Conservation (phyloP, 2,329 filamentous ascomycete genomes). For the Aspergillus tanneri region DNA sequence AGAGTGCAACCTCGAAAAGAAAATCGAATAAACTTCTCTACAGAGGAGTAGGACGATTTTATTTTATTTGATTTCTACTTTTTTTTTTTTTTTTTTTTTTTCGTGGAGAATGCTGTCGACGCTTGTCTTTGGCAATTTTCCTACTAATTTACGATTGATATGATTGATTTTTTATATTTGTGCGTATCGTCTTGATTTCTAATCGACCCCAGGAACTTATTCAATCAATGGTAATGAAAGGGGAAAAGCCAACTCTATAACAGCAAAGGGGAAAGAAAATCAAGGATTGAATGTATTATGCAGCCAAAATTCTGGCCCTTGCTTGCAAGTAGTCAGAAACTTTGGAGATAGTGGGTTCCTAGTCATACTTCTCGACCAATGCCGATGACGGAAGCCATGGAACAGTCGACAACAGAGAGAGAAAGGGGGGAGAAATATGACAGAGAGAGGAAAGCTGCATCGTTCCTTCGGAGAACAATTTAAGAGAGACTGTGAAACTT, state of each 20-base stretch:
- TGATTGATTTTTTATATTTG: background rate
- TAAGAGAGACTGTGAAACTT: too few relatives aligned
- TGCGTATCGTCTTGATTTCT: background rate
- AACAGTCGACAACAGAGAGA: conserved; percentile 16
- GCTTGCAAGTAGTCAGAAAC: conserved; percentile 17
- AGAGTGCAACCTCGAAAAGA: conserved; percentile 15
- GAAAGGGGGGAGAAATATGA: conserved; percentile 15
- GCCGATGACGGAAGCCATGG: conserved; percentile 14
- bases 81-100: too few relatives aligned
- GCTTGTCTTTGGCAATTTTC: background rate
- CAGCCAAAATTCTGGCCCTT: conserved; percentile 19
- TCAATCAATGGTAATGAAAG: background rate
- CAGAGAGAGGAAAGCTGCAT: conserved; percentile 3
- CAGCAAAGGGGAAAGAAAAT: background rate
- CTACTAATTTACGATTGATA: background rate
- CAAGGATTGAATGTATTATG: conserved; percentile 4
- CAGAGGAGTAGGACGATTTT: too few relatives aligned
- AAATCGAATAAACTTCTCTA: background rate
- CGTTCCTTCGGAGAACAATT: too few relatives aligned
- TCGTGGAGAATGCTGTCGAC: background rate
- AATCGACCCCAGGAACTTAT: conserved; percentile 1
- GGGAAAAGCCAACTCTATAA: background rate
- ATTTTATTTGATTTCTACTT: too few relatives aligned
- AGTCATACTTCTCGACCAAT: conserved; percentile 24
- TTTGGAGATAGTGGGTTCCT: conserved; percentile 24